phyloP scores from a whole-genome alignment of 768 basidiomycete species.

The Cyclocybe aegerita region DNA sequence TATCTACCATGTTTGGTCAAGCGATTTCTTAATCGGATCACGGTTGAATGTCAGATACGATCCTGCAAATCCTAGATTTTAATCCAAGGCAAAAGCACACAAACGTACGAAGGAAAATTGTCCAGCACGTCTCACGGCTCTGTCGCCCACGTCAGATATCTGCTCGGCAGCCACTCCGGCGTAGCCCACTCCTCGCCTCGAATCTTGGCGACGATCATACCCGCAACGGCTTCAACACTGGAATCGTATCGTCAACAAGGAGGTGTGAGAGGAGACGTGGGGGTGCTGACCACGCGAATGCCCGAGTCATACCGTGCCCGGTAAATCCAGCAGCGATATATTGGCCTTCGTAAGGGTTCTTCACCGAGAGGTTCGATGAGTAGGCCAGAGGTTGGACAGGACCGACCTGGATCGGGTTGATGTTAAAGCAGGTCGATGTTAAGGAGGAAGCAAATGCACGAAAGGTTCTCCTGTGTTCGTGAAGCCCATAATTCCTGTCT shows the following conservation, averaged over 20 bases:
- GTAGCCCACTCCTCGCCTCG: slow-evolving; percentile 3
- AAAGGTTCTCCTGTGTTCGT: slow-evolving; percentile 64
- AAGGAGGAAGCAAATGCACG: slow-evolving; percentile 37
- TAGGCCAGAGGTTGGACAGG: slow-evolving; percentile 40
- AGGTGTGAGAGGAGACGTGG: background rate
- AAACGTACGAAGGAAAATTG: background rate
- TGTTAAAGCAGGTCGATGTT: background rate
- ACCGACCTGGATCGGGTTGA: slow-evolving; percentile 49
- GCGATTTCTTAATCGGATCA: too few relatives aligned
- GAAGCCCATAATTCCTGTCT: slow-evolving; percentile 87
- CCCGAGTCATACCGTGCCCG: slow-evolving; percentile 81
- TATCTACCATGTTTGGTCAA: too few relatives aligned
- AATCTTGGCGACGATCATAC: slow-evolving; percentile 7
- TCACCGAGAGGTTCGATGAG: slow-evolving; percentile 3
- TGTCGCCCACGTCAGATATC: slow-evolving; percentile 8
- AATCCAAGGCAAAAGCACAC: background rate
- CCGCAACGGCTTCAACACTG: slow-evolving; percentile 54
- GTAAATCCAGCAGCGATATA: slow-evolving; percentile 73
- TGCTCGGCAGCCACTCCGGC: slow-evolving; percentile 8
- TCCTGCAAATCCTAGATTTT: too few relatives aligned
- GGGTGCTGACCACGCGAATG: slow-evolving; percentile 60
- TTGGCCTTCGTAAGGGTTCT: slow-evolving; percentile 47
- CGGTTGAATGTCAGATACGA: too few relatives aligned
- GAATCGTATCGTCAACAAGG: background rate
- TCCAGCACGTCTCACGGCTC: background rate